phyloP scores from a whole-genome alignment of 352 stramenopile genomes.

The Pythium sukuiense region DNA sequence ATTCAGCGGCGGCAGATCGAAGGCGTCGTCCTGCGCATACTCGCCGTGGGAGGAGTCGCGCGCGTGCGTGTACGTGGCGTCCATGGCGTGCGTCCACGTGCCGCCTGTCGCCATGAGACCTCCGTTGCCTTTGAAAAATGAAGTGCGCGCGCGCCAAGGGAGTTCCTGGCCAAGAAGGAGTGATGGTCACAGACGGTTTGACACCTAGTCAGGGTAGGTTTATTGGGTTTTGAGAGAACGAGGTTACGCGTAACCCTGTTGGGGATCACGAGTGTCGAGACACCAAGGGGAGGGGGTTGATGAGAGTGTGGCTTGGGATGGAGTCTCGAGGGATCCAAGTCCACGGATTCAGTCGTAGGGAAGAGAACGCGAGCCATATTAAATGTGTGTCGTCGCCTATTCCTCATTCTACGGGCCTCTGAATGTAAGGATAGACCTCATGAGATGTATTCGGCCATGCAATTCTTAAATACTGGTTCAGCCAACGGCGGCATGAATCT shows the following conservation, averaged over 20 bases:
- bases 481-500: background rate
- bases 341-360: no score
- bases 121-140: slow-evolving; percentile 10
- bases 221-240: background rate
- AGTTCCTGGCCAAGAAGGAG: slow-evolving; percentile 12
- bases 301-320: no score
- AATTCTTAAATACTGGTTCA: slow-evolving; percentile 1
- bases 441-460: background rate
- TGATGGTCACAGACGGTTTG: slow-evolving; percentile 17
- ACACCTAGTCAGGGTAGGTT: slow-evolving; percentile 7
- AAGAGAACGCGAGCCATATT: no score
- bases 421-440: no score
- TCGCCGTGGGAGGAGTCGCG: slow-evolving; percentile 5
- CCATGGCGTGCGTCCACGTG: slow-evolving; percentile 2
- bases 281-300: no score
- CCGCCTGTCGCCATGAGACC: background rate
- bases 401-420: no score
- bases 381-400: no score
- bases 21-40: slow-evolving; percentile 25
- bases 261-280: no score
- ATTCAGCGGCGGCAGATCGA: slow-evolving; percentile 40
- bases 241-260: background rate
- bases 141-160: background rate
- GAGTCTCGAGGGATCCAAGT: no score
- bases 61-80: background rate